phyloP scores from a whole-genome alignment of 495 filamentous ascomycete species.

The Trichoderma gamsii region DNA sequence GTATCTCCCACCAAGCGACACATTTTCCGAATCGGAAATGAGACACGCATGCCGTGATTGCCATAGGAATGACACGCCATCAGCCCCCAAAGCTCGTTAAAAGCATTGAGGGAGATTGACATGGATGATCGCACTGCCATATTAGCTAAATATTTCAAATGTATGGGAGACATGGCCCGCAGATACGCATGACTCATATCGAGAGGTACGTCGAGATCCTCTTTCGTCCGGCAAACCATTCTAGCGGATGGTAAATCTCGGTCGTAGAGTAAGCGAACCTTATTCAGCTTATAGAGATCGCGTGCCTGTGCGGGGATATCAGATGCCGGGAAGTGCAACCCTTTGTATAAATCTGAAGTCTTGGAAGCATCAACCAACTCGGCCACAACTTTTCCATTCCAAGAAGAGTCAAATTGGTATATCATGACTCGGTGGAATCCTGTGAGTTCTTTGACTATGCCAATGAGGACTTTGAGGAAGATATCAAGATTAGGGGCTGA shows the following conservation, averaged over 20 bases:
- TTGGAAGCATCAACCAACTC: conserved; percentile 74
- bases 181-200: conserved; percentile 84
- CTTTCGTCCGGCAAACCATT: conserved; percentile 69
- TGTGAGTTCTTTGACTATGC: conserved; percentile 80
- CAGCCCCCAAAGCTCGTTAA: conserved; percentile 81
- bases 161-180: conserved; percentile 85
- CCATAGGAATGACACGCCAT: conserved; percentile 86
- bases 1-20: conserved; percentile 86
- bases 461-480: conserved; percentile 68
- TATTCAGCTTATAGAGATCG: conserved; percentile 76
- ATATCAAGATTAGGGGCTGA: conserved; percentile 58
- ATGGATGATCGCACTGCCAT: conserved; percentile 89
- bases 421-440: conserved; percentile 93
- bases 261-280: conserved; percentile 72
- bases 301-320: conserved; percentile 86
- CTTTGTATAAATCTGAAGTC: conserved; percentile 85
- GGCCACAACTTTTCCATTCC: conserved; percentile 81
- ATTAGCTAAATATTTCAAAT: conserved; percentile 82
- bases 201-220: conserved; percentile 72
- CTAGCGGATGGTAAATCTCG: conserved; percentile 69
- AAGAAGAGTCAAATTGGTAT: conserved; percentile 81
- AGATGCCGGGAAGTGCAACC: conserved; percentile 82
- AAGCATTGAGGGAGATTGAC: conserved; percentile 88
- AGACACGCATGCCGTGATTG: conserved; percentile 72
- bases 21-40: conserved; percentile 89